These are phyloP conservation scores for Trypanosoma boissoni DNA, from an alignment of 208 protist species.

Conservation along the genomic window DNA sequence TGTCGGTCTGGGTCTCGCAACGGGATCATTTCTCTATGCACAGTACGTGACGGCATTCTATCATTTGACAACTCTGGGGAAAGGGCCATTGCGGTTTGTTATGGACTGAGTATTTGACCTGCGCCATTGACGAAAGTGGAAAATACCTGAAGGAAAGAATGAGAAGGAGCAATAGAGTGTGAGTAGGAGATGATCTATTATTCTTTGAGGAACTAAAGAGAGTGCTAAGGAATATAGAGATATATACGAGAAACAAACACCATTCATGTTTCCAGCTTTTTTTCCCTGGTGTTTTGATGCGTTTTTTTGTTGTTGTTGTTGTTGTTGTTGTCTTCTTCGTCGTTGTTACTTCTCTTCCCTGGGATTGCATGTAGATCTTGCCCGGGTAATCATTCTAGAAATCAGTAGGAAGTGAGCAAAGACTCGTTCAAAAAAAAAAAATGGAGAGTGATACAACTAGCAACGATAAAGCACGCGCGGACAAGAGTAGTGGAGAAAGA, in stretches of 20 bases:
- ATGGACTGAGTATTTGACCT: not conserved
- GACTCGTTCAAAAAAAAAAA: too few species aligned
- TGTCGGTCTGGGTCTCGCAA: conserved; percentile 22
- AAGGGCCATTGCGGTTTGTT: conserved; percentile 17
- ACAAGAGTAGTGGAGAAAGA: too few species aligned
- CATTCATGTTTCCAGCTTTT: conserved; percentile 15
- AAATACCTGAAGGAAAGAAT: not conserved
- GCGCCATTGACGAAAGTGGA: not conserved
- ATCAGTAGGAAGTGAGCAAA: too few species aligned
- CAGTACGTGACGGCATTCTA: conserved; percentile 55
- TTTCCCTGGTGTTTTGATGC: not conserved
- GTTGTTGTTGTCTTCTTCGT: not conserved
- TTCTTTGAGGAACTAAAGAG: not conserved
- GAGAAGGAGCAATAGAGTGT: not conserved
- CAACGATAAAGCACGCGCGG: too few species aligned
- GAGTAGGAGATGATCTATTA: not conserved
- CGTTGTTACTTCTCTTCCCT: conserved; percentile 8
- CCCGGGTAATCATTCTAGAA: not conserved
- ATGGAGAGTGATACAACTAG: too few species aligned
- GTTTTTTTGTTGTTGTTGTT: conserved; percentile 2
- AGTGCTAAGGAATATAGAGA: not conserved
- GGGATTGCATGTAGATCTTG: not conserved
- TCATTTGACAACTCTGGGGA: conserved; percentile 23
- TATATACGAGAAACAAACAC: conserved; percentile 1
- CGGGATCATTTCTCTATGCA: conserved; percentile 27